Evolutionary conservation across 179 eudicot genomes (phyloP), one percentile per base, ranked within the genome.

Genomic region (Heliamphora pulchella): DNA sequence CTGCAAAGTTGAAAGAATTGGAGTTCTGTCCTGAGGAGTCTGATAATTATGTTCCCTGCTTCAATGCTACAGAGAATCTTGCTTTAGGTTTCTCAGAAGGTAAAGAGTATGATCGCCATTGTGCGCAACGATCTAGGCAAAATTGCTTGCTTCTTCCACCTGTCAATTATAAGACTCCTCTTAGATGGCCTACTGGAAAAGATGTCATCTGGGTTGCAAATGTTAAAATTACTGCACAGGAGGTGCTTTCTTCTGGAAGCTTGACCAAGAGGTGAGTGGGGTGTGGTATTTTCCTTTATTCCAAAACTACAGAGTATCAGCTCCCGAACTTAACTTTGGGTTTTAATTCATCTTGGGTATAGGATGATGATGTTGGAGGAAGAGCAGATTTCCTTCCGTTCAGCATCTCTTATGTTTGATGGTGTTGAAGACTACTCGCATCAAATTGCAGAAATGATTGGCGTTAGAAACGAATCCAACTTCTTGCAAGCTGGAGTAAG

Each of bases 331-430:
- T 71, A 69, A 22, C 9, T 31, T 31, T 86, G 78, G 77, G 13
- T 71, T 68, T 57, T 2, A 3, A 62, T 71, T 46, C 78, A 20
- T 75, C 80, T 80, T 71, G 14, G 78, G 67, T 76, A 58, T 89
- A 96, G 99, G 90, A 92, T 96, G 99, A 96, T 96, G 99, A 91
- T 96, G 97, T 85, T 94, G 81, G 99, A 96, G 9, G 97, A 94
- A 70, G 98, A 94, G 22, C 99, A 96, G 83, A 92, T 96, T 54
- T 94, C 99, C 11, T 96, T 96, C 54, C 96, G 96, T 62, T 91
- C 98, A 58, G 94, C 86, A 54, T 91, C 97, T 22, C 84, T 90
- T 69, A 92, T 90, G 80, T 89, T 93, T 63, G 98, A 96, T 85
- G 93, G 91, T 75, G 88, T 96, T 48, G 99, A 96, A 84, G 99